Base-by-base conservation (phyloP, 2,329 filamentous ascomycete genomes). In the Botryotinia globosa region DNA sequence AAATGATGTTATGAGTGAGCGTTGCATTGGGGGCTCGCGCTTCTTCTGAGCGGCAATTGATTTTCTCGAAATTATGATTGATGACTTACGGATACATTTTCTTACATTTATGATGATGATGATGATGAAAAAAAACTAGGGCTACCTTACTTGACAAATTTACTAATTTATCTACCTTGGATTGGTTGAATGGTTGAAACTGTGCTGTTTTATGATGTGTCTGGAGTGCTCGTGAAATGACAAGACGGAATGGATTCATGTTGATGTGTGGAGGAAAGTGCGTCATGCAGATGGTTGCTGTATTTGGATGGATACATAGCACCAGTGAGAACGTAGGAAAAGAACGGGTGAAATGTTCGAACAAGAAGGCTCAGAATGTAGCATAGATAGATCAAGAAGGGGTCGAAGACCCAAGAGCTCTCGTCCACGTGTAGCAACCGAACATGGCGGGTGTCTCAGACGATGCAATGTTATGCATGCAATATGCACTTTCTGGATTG, bases 71-170 rank as follows among this genome's bases (percentile, higher is more conserved):
- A 32, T 56, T n/a, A 68, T 68, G 65, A 58, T 68, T 44, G 39
- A 64, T 64, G 22, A 51, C n/a, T n/a, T 18, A 51, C 37, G 48
- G 18, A 68, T 68, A 56, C 3, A 56, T 42, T 54, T 56, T 56
- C 29, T 29, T 25, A 14, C 7, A n/a, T n/a, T 34, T 54, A 39
- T 39, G 25, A 64, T 56, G 54, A 69, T 54, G 42, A 37, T 22
- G 18, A 54, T 58, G 29, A 39, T n/a, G n/a, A 32, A 44, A 71
- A 66, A 58, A 22, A 54, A 22, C 44, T 44, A 66, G 69, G 69
- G 61, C 61, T 66, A 71, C 61, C 68, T 71, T 64, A 65, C 39
- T 45, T 66, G n/a, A 66, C 45, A 37, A 66, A 71, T 71, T 58
- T 66, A 51, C 45, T 45, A 71, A 25, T 39, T 51, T 4, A 12